Conservation (phyloP, 768 basidiomycete species). For the Dentipellis sp. region DNA sequence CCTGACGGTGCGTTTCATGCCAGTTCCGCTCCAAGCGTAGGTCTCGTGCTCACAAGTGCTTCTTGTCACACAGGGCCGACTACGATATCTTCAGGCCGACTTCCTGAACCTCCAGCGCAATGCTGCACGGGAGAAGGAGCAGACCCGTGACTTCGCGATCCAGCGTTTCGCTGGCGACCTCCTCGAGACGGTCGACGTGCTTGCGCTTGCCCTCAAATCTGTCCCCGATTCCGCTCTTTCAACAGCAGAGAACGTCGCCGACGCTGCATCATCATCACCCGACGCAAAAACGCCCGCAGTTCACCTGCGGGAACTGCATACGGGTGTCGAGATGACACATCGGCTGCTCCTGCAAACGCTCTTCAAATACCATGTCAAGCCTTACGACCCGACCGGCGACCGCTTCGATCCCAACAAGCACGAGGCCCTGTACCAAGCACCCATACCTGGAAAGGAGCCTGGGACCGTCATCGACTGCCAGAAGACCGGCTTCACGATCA, state of each 20-base stretch:
- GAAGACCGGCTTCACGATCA: slow-evolving; percentile 89
- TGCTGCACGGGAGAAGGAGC: slow-evolving; percentile 82
- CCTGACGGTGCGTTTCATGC: slow-evolving; percentile 52
- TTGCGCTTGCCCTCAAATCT: slow-evolving; percentile 75
- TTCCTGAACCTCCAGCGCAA: slow-evolving; percentile 93
- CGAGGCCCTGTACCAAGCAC: slow-evolving; percentile 92
- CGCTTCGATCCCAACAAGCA: slow-evolving; percentile 92
- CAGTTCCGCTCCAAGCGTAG: not conserved
- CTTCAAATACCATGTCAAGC: slow-evolving; percentile 84
- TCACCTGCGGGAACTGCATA: slow-evolving; percentile 63
- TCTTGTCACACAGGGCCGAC: slow-evolving; percentile 50
- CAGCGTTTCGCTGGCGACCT: slow-evolving; percentile 84
- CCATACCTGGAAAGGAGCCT: slow-evolving; percentile 81
- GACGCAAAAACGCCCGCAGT: slow-evolving; percentile 44
- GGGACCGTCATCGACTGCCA: slow-evolving; percentile 88
- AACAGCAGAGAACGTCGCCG: slow-evolving; percentile 21
- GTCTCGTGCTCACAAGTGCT: slow-evolving; percentile 8
- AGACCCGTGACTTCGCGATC: slow-evolving; percentile 91
- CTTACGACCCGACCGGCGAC: slow-evolving; percentile 89
- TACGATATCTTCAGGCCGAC: slow-evolving; percentile 91
- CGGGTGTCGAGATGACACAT: slow-evolving; percentile 89
- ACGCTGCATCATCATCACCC: slow-evolving; percentile 10
- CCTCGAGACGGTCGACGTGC: slow-evolving; percentile 85
- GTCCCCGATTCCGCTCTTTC: slow-evolving; percentile 48
- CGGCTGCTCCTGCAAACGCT: slow-evolving; percentile 83